These are phyloP conservation scores for Penicillium verhagenii DNA, from an alignment of 495 filamentous ascomycete species.

Conservation along the genomic window DNA sequence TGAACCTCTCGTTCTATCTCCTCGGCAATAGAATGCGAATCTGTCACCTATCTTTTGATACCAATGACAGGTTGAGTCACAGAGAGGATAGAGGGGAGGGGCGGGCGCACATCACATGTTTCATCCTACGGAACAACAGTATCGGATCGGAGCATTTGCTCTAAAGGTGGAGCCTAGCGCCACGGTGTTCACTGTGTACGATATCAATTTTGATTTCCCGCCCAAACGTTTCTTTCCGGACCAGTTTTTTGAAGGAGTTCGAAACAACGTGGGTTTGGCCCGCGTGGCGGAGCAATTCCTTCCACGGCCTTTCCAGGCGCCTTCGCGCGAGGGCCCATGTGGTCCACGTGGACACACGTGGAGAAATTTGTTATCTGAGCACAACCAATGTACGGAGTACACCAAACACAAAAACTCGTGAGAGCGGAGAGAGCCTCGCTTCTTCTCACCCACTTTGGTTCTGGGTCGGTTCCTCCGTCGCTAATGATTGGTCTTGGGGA, in stretches of 20 bases:
- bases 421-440: slow-evolving; percentile 10
- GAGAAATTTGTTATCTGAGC: slow-evolving; percentile 22
- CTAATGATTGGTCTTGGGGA: not conserved
- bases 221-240: not conserved
- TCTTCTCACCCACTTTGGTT: slow-evolving; percentile 12
- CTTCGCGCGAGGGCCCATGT: slow-evolving; percentile 34
- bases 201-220: not conserved
- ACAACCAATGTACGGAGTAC: not conserved
- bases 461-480: not conserved
- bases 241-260: not conserved
- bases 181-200: not conserved
- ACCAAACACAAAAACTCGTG: no score
- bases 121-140: not conserved
- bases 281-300: slow-evolving; percentile 12
- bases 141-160: slow-evolving; percentile 1
- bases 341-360: slow-evolving; percentile 44
- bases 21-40: no score
- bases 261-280: slow-evolving; percentile 1
- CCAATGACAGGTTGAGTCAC: not conserved
- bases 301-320: slow-evolving; percentile 34
- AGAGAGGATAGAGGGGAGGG: not conserved
- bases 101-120: slow-evolving; percentile 12
- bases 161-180: slow-evolving; percentile 7
- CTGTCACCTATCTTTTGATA: no score
- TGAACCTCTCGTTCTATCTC: no score